Evolutionary conservation across 2,329 filamentous ascomycete genomes (phyloP).

Genomic region (Sporothrix inflata): DNA sequence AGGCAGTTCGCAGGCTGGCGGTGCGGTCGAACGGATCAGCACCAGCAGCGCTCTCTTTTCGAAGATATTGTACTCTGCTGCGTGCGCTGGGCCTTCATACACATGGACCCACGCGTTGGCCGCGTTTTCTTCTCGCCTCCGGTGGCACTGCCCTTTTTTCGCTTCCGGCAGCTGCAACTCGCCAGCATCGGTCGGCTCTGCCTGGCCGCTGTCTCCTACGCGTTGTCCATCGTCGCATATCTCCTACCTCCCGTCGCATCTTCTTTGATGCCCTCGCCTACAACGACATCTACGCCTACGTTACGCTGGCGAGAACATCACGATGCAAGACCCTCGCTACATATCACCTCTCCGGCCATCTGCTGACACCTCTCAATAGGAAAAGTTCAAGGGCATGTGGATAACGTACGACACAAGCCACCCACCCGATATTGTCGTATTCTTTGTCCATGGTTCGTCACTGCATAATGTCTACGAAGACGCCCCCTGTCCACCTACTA

Average conservation of each 20-base stretch:
- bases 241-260: background rate
- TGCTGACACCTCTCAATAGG: background rate
- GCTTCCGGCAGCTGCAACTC: constrained; percentile 52
- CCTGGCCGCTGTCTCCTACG: background rate
- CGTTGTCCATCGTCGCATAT: background rate
- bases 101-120: constrained; percentile 68
- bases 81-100: constrained; percentile 55
- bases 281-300: background rate
- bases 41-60: background rate
- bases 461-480: no score
- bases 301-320: background rate
- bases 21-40: constrained; percentile 41
- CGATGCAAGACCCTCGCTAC: background rate
- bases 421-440: constrained; percentile 75
- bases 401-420: constrained; percentile 62
- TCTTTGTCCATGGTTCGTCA: constrained; percentile 65
- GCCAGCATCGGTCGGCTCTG: background rate
- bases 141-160: constrained; percentile 70
- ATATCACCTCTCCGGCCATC: no score
- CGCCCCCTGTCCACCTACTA: background rate
- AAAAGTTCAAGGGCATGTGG: constrained; percentile 67
- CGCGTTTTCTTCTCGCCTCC: constrained; percentile 77
- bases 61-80: constrained; percentile 1
- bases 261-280: background rate
- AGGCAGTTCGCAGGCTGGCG: constrained; percentile 69